Conservation (phyloP, 768 basidiomycete species). For the Tremella mesenterica region DNA sequence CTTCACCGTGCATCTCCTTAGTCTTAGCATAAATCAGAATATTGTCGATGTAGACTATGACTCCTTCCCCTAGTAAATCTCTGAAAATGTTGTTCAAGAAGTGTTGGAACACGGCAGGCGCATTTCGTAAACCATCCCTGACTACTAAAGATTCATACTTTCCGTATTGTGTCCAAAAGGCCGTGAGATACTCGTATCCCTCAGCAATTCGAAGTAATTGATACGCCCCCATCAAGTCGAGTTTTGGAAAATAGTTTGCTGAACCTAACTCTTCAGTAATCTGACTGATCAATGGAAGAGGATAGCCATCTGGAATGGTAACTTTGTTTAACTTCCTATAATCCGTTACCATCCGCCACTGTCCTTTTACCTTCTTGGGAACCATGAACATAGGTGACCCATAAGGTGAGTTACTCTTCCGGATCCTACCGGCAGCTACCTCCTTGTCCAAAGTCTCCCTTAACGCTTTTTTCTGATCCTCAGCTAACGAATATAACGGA, state of each 20-base stretch:
- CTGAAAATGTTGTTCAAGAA: constrained; percentile 20
- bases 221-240: constrained; percentile 25
- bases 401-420: neutral
- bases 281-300: constrained; percentile 20
- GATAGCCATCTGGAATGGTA: constrained; percentile 15
- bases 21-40: constrained; percentile 11
- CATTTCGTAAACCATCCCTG: constrained; percentile 30
- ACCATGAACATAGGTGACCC: neutral
- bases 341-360: constrained; percentile 6
- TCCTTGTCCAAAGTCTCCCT: neutral
- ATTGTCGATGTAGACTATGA: constrained; percentile 25
- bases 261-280: constrained; percentile 11
- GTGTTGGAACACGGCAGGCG: constrained; percentile 25
- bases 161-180: constrained; percentile 36
- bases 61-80: constrained; percentile 9
- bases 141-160: constrained; percentile 19
- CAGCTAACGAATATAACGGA: too few species aligned
- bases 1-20: too few species aligned
- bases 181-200: constrained; percentile 43
- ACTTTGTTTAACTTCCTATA: constrained; percentile 3
- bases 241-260: constrained; percentile 19
- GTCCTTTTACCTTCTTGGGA: neutral
- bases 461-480: too few species aligned
- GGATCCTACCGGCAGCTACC: neutral
- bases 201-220: constrained; percentile 24